Conservation (phyloP, 2,329 filamentous ascomycete genomes). For the Fusarium protoensiforme region DNA sequence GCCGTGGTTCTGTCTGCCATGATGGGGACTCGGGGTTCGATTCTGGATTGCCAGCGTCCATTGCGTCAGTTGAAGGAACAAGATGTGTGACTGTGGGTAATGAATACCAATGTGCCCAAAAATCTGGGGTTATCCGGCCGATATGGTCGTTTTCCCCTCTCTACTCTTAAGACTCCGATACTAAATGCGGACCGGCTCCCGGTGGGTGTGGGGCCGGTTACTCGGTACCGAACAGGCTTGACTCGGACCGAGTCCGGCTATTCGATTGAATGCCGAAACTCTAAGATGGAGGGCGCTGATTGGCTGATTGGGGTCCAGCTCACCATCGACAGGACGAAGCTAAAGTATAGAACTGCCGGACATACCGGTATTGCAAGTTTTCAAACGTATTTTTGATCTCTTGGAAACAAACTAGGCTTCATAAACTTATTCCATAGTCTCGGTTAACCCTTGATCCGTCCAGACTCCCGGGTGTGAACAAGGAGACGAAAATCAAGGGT, state of each 20-base stretch:
- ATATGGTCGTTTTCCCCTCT: not conserved
- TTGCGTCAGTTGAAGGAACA: not conserved
- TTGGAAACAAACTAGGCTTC: too few species aligned
- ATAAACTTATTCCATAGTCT: too few species aligned
- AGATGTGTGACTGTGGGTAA: not conserved
- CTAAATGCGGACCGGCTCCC: not conserved
- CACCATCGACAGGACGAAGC: not conserved
- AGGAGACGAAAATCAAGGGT: not conserved
- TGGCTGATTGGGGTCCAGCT: not conserved
- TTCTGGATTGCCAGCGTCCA: not conserved
- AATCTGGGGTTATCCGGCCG: not conserved
- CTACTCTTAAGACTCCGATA: not conserved
- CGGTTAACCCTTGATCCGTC: too few species aligned
- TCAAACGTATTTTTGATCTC: too few species aligned
- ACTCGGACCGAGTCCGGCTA: not conserved
- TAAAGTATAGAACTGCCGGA: not conserved
- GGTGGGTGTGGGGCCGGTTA: not conserved
- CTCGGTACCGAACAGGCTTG: not conserved
- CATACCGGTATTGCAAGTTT: too few species aligned
- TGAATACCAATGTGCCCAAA: not conserved
- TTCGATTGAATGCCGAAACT: not conserved
- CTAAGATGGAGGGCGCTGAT: not conserved
- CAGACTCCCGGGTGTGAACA: too few species aligned
- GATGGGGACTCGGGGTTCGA: not conserved
- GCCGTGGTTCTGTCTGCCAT: constrained; percentile 6